These are phyloP conservation scores for Coprinopsis marcescibilis DNA, from an alignment of 768 basidiomycete genomes.

Conservation along the genomic window DNA sequence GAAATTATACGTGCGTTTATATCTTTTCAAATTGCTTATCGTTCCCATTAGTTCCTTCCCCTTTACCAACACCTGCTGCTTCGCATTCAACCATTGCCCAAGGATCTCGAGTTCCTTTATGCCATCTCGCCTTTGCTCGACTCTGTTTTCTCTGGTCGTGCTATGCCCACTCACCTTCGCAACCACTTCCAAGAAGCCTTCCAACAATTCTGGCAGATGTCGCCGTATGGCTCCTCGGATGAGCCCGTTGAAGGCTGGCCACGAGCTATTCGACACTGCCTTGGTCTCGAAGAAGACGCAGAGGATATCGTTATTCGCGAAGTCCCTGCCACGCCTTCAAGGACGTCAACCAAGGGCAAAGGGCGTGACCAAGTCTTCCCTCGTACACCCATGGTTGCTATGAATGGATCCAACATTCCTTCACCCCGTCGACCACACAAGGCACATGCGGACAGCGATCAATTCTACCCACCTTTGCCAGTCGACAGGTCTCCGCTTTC, in stretches of 20 bases:
- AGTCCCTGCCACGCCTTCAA: slow-evolving; percentile 11
- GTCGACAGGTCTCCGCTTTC: slow-evolving; percentile 18
- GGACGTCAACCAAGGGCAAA: slow-evolving; percentile 2
- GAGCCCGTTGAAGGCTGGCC: slow-evolving; percentile 53
- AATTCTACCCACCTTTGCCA: slow-evolving; percentile 18
- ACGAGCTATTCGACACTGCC: slow-evolving; percentile 23
- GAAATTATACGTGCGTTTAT: slow-evolving; percentile 12
- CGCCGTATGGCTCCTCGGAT: slow-evolving; percentile 33
- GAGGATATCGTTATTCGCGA: neutral
- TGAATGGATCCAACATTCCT: slow-evolving; percentile 14
- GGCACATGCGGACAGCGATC: slow-evolving; percentile 10
- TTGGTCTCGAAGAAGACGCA: slow-evolving; percentile 17
- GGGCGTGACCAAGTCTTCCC: slow-evolving; percentile 15
- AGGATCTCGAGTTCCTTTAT: slow-evolving; percentile 34
- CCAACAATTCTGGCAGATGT: slow-evolving; percentile 50
- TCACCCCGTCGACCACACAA: slow-evolving; percentile 27
- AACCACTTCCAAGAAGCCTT: slow-evolving; percentile 44
- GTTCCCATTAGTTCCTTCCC: slow-evolving; percentile 42
- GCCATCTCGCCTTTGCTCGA: slow-evolving; percentile 45
- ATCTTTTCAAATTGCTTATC: neutral
- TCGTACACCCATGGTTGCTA: slow-evolving; percentile 17
- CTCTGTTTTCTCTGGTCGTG: slow-evolving; percentile 52
- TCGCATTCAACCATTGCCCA: slow-evolving; percentile 43
- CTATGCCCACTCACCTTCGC: slow-evolving; percentile 29
- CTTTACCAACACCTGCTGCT: slow-evolving; percentile 58